Conservation (phyloP, 2,329 filamentous ascomycete genomes). For the Curvularia sp. region DNA sequence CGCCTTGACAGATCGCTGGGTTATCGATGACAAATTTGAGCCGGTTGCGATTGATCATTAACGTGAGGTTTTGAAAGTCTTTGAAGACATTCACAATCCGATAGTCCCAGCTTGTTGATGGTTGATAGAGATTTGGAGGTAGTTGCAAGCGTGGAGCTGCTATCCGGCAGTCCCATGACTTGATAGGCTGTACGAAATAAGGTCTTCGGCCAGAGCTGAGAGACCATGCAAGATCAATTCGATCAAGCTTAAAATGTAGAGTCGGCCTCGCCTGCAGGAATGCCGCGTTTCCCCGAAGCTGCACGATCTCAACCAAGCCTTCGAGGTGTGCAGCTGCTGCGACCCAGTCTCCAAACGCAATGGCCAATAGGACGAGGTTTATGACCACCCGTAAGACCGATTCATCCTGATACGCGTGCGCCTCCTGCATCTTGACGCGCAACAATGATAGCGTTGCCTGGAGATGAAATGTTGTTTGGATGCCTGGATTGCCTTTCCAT, state of each 20-base stretch:
- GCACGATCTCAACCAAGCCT: neutral
- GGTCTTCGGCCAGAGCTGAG: neutral
- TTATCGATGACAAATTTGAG: neutral
- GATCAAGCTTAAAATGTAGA: neutral
- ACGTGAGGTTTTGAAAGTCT: neutral
- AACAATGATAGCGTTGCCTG: neutral
- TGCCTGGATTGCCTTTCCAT: neutral
- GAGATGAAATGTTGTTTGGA: neutral
- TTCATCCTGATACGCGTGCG: neutral
- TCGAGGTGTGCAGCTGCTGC: constrained; percentile 1
- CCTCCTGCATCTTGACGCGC: constrained; percentile 1
- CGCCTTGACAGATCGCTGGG: neutral
- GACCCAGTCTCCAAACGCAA: neutral
- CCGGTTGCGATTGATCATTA: constrained; percentile 1
- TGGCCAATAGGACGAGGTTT: neutral
- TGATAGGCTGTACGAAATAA: neutral
- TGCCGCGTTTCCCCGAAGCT: neutral
- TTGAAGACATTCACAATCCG: neutral
- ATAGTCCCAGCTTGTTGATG: constrained; percentile 2
- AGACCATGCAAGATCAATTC: neutral
- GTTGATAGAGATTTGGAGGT: neutral
- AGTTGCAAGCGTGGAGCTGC: neutral
- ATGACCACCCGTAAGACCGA: neutral
- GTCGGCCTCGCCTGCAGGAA: neutral
- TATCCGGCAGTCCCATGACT: constrained; percentile 1